These are phyloP conservation scores for Pisolithus microcarpus DNA, from an alignment of 768 basidiomycete species.

Conservation along the genomic window DNA sequence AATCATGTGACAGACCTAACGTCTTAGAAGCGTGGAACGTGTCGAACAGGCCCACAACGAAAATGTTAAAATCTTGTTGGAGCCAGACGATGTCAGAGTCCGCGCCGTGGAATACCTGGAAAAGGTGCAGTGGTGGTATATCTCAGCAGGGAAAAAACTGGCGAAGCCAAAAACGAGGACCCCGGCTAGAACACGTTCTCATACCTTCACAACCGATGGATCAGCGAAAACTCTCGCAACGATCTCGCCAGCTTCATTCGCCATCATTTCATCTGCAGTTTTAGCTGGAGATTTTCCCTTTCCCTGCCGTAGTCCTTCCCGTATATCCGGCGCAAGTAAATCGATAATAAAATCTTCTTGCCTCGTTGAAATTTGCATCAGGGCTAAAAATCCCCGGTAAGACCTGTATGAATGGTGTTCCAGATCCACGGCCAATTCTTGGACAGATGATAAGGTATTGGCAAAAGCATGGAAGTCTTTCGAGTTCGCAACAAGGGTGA, in stretches of 20 bases:
- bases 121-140: not conserved
- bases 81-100: constrained; percentile 94
- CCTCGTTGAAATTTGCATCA: constrained; percentile 88
- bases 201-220: constrained; percentile 77
- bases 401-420: constrained; percentile 89
- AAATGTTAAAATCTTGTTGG: constrained; percentile 91
- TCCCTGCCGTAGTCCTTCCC: constrained; percentile 65
- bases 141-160: not conserved
- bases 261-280: constrained; percentile 12
- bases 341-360: constrained; percentile 86
- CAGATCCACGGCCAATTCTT: constrained; percentile 87
- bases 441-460: constrained; percentile 50
- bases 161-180: not conserved
- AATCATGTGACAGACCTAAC: constrained; percentile 42
- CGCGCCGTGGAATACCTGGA: constrained; percentile 88
- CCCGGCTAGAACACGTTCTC: constrained; percentile 5
- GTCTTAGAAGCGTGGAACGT: constrained; percentile 91
- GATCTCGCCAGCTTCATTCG: constrained; percentile 41
- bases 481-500: constrained; percentile 62
- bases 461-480: constrained; percentile 57
- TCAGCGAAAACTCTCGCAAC: constrained; percentile 52
- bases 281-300: constrained; percentile 31
- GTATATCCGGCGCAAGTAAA: constrained; percentile 49
- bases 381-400: constrained; percentile 80
- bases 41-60: constrained; percentile 94